Base-by-base conservation (phyloP, 2,329 filamentous ascomycete species). In the Epichloe sp. region DNA sequence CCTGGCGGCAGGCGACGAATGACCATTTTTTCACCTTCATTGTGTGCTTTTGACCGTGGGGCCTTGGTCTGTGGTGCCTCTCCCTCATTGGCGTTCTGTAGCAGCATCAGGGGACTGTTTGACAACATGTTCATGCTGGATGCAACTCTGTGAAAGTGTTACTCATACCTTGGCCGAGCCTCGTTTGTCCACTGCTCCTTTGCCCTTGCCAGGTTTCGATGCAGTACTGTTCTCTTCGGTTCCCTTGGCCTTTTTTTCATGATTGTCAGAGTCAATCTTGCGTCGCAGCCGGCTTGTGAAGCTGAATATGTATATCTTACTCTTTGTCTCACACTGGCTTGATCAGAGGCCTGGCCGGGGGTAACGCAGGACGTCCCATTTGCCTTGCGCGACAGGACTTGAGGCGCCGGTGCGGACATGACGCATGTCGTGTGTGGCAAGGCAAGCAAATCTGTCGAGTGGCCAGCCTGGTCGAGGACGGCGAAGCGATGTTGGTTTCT, bases 1-100 rank as follows among this genome's bases (percentile, higher is more conserved):
- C 85, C 88, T 1, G 93, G 90, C 10, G 93, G 88, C 4, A 98
- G 77, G 52, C 91, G 80, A 49, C 94, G 82, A 50, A 96, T 75
- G 23, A 94, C 75, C 12, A 95, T 76, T 72, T 97, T 97, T 61
- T 94, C 78, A 53, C 87, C 85, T 52, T 68, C 65, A 57, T 63
- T 65, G 14, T 65, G 63, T 44, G 62, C 38, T 53, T 63, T 68
- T 8, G 63, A 51, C 51, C 58, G 66, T 38, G 62, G 49, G 1
- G 62, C 53, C 51, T 62, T 67, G 21, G 43, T 5, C 15, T 63
- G 52, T n/a, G 57, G 44, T 11, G 38, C 49, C 7, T 65, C 65
- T 40, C 54, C 54, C 41, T 62, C 64, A 50, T 55, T 61, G 43
- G 59, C 48, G 54, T 43, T 51, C 55, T 57, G 31, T 19, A n/a